phyloP scores from a whole-genome alignment of 306 rosid species.

The barrel medic (Medicago truncatula) region DNA sequence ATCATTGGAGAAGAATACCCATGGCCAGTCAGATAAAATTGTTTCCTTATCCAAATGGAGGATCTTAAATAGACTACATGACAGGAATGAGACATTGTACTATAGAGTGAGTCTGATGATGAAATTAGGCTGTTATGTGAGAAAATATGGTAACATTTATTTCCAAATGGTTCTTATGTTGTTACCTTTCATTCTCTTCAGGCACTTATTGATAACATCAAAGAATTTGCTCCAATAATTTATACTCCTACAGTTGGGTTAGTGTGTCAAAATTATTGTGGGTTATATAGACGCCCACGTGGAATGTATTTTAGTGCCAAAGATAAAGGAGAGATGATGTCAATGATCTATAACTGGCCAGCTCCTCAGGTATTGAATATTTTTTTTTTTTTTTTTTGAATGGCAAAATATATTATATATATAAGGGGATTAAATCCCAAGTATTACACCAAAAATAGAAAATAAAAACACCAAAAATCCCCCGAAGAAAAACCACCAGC shows the following conservation, averaged over 20 bases:
- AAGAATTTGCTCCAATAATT: constrained; percentile 92
- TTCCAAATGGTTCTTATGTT: constrained; percentile 29
- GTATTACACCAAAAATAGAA: too few species aligned
- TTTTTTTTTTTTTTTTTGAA: too few species aligned
- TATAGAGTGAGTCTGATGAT: constrained; percentile 76
- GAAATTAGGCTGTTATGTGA: constrained; percentile 27
- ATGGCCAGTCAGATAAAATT: constrained; percentile 65
- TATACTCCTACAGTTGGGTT: constrained; percentile 98
- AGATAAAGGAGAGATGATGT: constrained; percentile 99
- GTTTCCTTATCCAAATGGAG: constrained; percentile 96
- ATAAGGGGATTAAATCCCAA: too few species aligned
- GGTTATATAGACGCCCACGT: constrained; percentile 93
- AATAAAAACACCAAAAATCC: too few species aligned
- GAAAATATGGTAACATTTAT: constrained; percentile 19
- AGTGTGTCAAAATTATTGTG: constrained; percentile 97
- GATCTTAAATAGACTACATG: constrained; percentile 93
- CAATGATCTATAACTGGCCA: constrained; percentile 99
- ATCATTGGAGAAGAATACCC: constrained; percentile 88
- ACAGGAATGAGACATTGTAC: constrained; percentile 94
- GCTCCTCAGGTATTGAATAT: constrained; percentile 65
- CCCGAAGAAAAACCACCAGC: too few species aligned
- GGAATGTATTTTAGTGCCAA: constrained; percentile 99
- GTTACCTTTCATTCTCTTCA: constrained; percentile 45
- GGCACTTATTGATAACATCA: constrained; percentile 93
- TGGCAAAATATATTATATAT: too few species aligned